phyloP scores from a whole-genome alignment of 2,329 filamentous ascomycete genomes.

The Hypoxylon sp. region DNA sequence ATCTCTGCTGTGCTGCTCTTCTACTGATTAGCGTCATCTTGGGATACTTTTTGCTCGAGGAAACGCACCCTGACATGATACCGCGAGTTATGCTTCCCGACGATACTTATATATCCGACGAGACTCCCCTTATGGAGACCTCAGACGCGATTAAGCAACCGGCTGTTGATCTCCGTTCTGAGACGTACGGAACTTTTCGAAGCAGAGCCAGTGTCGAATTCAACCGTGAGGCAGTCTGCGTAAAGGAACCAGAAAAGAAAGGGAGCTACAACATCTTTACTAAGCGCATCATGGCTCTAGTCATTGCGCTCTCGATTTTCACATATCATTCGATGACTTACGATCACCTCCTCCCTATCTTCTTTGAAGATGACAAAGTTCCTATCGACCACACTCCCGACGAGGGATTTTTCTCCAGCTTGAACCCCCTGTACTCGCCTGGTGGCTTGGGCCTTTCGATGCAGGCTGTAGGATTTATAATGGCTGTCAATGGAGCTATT shows the following conservation, averaged over 20 bases:
- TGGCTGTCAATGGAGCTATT: constrained; percentile 70
- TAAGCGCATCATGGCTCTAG: constrained; percentile 78
- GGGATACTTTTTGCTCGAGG: constrained; percentile 84
- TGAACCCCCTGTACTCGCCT: constrained; percentile 67
- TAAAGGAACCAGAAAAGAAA: constrained; percentile 53
- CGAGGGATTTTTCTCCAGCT: constrained; percentile 46
- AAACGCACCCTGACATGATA: constrained; percentile 89
- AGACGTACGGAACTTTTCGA: constrained; percentile 82
- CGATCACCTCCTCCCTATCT: constrained; percentile 92
- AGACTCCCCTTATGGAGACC: constrained; percentile 81
- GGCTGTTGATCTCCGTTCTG: constrained; percentile 79
- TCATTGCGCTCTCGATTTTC: constrained; percentile 88
- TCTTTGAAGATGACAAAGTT: constrained; percentile 82
- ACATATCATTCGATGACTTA: constrained; percentile 97
- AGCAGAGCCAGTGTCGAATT: constrained; percentile 62
- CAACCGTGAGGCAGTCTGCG: constrained; percentile 54
- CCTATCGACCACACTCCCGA: constrained; percentile 55
- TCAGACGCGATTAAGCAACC: constrained; percentile 80
- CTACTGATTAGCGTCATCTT: constrained; percentile 83
- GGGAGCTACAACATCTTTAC: constrained; percentile 61
- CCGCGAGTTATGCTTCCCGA: constrained; percentile 62
- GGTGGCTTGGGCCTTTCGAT: constrained; percentile 74
- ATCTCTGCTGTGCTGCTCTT: constrained; percentile 83
- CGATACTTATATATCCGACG: constrained; percentile 68
- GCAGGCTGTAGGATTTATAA: constrained; percentile 71